phyloP scores from a whole-genome alignment of 2,329 filamentous ascomycete genomes.

The Aspergillus glaucus region DNA sequence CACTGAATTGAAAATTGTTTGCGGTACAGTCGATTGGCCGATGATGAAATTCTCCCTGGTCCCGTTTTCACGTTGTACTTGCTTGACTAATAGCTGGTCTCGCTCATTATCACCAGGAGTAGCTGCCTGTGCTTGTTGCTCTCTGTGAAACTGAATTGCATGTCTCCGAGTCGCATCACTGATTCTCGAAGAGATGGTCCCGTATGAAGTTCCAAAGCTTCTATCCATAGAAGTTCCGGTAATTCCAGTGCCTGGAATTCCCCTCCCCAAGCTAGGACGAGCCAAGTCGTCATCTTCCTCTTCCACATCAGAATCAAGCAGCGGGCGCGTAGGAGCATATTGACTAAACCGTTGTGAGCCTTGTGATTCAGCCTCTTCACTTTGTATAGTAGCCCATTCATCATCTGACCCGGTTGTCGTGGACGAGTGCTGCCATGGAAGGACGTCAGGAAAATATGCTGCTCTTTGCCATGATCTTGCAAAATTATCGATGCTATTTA shows the following conservation, averaged over 20 bases:
- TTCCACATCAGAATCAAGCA: slow-evolving; percentile 26
- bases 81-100: slow-evolving; percentile 77
- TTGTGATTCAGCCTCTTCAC: slow-evolving; percentile 14
- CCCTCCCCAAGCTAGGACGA: slow-evolving; percentile 12
- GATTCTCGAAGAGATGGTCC: slow-evolving; percentile 51
- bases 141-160: slow-evolving; percentile 48
- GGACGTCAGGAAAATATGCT: slow-evolving; percentile 79
- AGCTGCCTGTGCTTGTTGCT: slow-evolving; percentile 43
- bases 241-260: slow-evolving; percentile 12
- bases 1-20: slow-evolving; percentile 94
- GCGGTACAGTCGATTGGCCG: slow-evolving; percentile 88
- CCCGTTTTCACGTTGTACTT: slow-evolving; percentile 77
- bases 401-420: slow-evolving; percentile 46
- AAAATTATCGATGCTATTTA: slow-evolving; percentile 92
- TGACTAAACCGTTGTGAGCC: slow-evolving; percentile 19
- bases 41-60: slow-evolving; percentile 77
- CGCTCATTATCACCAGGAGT: slow-evolving; percentile 52
- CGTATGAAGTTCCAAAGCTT: slow-evolving; percentile 62
- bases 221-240: slow-evolving; percentile 58
- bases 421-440: slow-evolving; percentile 71
- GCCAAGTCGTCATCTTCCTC: slow-evolving; percentile 15
- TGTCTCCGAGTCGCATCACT: slow-evolving; percentile 53
- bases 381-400: slow-evolving; percentile 31
- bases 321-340: slow-evolving; percentile 21
- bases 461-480: slow-evolving; percentile 88